Evolutionary conservation across 257 asterid species (phyloP), one percentile per base, ranked within the genome.

Genomic region (Primulina tabacum): DNA sequence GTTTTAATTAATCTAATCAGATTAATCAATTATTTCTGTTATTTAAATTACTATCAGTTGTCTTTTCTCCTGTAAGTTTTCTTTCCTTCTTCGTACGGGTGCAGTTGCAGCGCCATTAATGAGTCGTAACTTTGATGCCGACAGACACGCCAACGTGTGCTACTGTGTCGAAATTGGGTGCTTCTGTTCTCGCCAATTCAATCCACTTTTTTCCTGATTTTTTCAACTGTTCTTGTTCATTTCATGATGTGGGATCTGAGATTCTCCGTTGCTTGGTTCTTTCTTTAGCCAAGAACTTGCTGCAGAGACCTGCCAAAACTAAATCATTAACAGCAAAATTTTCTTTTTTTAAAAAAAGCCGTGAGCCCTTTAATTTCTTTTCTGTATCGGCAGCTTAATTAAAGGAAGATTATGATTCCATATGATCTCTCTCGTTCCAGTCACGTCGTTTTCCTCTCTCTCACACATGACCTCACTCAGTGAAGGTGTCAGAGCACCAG

Each of bases 401-500:
- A 32, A 50, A 43, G 14, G 57, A 18, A 50, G 1, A 50, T 17
- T 5, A 16, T 50, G 57, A 50, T 50, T 50, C 20, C 57, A 50
- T 50, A 12, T 14, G 79, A 80, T 76, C 77, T 4, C 34, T 83
- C 82, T 78, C 73, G 81, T 76, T 80, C 81, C 77, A 64, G 90
- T 87, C 83, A 85, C 68, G 90, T 85, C 86, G 74, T 81, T 82
- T 73, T 85, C 88, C 62, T 67, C 79, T 28, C 71, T 50, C 21
- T 14, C 21, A 50, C 57, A 16, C 21, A 47, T 61, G 32, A 28
- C 43, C 64, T 62, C 67, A 68, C 56, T 67, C 66, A 79, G 74
- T 73, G 78, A 73, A 63, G 74, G 59, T 80, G 86, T 86, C 90
- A 88, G 85, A 68, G 40, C 29, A 26, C 75, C 75, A 76, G 57